A percentile compares a stretch with the other conserved stretches of the same genome.
phyloP scores from a whole-genome alignment of 2,329 filamentous ascomycete species.

The Ampelomyces quisqualis region DNA sequence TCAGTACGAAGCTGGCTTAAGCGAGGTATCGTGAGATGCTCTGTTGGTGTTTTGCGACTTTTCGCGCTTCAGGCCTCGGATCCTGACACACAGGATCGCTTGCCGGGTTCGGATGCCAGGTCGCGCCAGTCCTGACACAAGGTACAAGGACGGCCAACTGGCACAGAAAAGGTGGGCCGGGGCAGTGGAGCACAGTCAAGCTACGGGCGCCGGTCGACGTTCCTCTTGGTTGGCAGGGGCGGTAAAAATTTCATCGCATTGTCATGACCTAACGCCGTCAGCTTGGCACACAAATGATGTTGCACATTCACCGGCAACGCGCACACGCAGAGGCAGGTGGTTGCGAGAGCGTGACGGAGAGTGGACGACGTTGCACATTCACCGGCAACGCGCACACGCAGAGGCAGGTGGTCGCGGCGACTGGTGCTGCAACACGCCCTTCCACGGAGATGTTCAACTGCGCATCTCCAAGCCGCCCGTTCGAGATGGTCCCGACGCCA shows the following conservation, averaged over 20 bases:
- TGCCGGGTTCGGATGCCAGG: conserved; percentile 7
- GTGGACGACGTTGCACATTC: conserved; percentile 24
- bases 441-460: conserved; percentile 38
- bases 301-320: conserved; percentile 28
- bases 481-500: conserved; percentile 21
- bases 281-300: conserved; percentile 31
- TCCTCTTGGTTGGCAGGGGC: conserved; percentile 19
- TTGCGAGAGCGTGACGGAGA: conserved; percentile 14
- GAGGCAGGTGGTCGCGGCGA: conserved; percentile 10
- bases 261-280: conserved; percentile 30
- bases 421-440: conserved; percentile 8
- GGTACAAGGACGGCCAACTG: conserved; percentile 6
- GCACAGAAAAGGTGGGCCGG: conserved; percentile 19
- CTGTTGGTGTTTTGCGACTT: conserved; percentile 12
- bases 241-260: conserved; percentile 33
- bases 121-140: conserved; percentile 22
- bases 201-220: conserved; percentile 16
- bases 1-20: conserved; percentile 7
- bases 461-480: conserved; percentile 16
- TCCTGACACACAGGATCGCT: too few species aligned
- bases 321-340: conserved; percentile 11
- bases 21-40: conserved; percentile 30
- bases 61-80: conserved; percentile 1
- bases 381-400: conserved; percentile 15
- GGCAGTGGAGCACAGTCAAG: conserved; percentile 28